Evolutionary conservation across 176 grass and related monocot species (phyloP).

Genomic region (Rhynchospora pubera): DNA sequence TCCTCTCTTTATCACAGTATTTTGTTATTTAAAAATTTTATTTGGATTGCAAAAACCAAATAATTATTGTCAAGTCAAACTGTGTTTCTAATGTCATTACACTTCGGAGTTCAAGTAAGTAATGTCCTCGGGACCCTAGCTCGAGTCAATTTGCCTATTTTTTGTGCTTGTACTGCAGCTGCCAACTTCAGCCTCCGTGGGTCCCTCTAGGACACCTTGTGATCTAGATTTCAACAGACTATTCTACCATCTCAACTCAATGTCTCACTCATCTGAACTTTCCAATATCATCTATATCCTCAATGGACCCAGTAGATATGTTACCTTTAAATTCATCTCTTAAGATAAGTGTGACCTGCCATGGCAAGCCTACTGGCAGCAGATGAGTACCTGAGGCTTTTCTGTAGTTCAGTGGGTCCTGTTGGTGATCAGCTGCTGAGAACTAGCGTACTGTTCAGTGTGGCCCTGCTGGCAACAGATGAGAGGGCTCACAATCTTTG

Average conservation of each 20-base stretch:
- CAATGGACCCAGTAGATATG: not conserved
- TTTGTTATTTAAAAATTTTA: not conserved
- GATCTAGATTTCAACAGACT: not conserved
- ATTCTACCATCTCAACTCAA: not conserved
- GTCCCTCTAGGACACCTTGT: not conserved
- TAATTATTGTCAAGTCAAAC: not conserved
- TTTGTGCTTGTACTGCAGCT: not conserved
- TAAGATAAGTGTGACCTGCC: not conserved
- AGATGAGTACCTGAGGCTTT: too few species aligned
- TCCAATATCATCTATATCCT: not conserved
- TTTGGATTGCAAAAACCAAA: not conserved
- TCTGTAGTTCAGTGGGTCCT: too few species aligned
- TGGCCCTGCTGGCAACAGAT: too few species aligned
- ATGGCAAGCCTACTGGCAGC: not conserved
- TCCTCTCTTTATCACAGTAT: not conserved
- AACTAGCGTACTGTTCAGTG: too few species aligned
- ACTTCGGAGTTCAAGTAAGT: not conserved
- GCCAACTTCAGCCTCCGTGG: not conserved
- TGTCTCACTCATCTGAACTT: not conserved
- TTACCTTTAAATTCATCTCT: not conserved
- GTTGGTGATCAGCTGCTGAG: too few species aligned
- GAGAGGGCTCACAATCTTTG: too few species aligned
- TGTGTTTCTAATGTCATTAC: not conserved
- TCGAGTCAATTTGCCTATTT: not conserved
- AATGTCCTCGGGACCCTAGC: not conserved